Conservation (phyloP, 768 basidiomycete species). For the Podaxis sp. region DNA sequence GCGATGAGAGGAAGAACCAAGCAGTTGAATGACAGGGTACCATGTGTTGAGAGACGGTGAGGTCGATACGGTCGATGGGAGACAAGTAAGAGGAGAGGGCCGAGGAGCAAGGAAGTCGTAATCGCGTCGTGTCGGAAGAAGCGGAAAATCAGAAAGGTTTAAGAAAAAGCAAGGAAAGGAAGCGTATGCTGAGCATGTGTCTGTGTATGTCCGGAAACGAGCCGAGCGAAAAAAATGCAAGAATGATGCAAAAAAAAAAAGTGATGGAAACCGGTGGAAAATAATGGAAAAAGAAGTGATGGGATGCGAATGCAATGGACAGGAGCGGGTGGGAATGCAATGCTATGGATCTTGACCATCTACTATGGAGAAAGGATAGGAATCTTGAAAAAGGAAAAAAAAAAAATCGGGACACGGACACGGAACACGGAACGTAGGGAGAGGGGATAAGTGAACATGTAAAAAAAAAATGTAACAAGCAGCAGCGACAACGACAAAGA, state of each 20-base stretch:
- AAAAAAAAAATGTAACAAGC: background rate
- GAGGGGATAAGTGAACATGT: background rate
- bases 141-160: conserved; percentile 1
- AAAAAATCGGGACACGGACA: background rate
- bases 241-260: conserved; percentile 9
- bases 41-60: background rate
- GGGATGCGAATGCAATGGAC: background rate
- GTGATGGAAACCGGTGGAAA: background rate
- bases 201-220: background rate
- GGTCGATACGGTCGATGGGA: background rate
- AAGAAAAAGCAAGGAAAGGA: conserved; percentile 9
- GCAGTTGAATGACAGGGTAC: conserved; percentile 20
- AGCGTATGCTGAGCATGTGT: background rate
- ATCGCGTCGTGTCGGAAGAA: conserved; percentile 4
- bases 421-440: background rate
- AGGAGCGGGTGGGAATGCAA: background rate
- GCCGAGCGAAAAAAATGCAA: background rate
- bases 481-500: conserved; percentile 10
- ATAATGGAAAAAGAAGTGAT: background rate
- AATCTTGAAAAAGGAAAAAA: background rate
- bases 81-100: background rate
- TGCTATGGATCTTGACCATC: background rate
- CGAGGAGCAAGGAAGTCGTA: conserved; percentile 10
- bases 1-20: conserved; percentile 5
- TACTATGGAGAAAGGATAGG: background rate